phyloP scores from a whole-genome alignment of 208 protist genomes.

The Willaertia magna region DNA sequence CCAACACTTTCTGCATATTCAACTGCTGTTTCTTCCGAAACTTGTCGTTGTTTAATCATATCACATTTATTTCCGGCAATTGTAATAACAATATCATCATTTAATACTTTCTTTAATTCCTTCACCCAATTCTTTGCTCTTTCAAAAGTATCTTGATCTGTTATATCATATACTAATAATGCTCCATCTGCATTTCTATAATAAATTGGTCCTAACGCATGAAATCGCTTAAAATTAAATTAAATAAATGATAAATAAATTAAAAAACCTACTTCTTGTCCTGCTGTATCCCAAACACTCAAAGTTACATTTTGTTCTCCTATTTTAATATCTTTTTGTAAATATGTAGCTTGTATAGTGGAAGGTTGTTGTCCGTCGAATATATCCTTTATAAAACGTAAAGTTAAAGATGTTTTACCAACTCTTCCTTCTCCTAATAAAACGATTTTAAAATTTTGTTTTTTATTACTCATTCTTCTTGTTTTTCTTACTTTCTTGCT shows the following conservation, averaged over 20 bases:
- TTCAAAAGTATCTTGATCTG: slow-evolving; percentile 70
- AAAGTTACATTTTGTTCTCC: not conserved
- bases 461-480: not conserved
- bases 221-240: slow-evolving; percentile 30
- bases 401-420: slow-evolving; percentile 10
- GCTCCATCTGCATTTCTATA: slow-evolving; percentile 69
- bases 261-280: not conserved
- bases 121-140: slow-evolving; percentile 85
- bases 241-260: not conserved
- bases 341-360: slow-evolving; percentile 3
- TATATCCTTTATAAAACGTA: not conserved
- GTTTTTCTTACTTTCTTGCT: not conserved
- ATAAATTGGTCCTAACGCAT: slow-evolving; percentile 72
- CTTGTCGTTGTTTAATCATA: slow-evolving; percentile 49
- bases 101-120: slow-evolving; percentile 69
- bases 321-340: slow-evolving; percentile 1
- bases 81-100: slow-evolving; percentile 62
- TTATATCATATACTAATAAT: slow-evolving; percentile 86
- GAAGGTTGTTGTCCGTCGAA: not conserved
- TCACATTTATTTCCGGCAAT: slow-evolving; percentile 86
- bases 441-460: slow-evolving; percentile 9
- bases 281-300: slow-evolving; percentile 3
- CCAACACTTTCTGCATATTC: slow-evolving; percentile 35
- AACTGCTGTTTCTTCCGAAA: slow-evolving; percentile 47
- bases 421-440: slow-evolving; percentile 10